Evolutionary conservation across 1,284 basidiomycete species (phyloP).

Genomic region (Lignosus rhinocerotis): DNA sequence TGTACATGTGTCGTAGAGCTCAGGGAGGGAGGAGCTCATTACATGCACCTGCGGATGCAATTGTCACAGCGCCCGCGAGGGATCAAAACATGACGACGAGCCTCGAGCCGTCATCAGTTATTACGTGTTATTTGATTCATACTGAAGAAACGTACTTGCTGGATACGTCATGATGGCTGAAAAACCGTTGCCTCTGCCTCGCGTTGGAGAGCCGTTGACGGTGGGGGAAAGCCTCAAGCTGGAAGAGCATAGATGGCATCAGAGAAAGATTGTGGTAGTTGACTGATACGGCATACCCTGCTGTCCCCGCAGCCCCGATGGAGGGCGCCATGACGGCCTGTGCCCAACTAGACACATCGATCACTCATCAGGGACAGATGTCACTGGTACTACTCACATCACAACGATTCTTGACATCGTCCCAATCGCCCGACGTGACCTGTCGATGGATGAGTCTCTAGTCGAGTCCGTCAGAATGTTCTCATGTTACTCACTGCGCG

Average conservation of each 20-base stretch:
- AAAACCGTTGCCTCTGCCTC: neutral
- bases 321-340: no score
- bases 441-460: no score
- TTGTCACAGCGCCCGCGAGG: constrained; percentile 1
- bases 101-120: neutral
- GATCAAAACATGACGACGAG: constrained; percentile 21
- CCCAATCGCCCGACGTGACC: neutral
- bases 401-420: neutral
- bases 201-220: constrained; percentile 3
- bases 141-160: neutral
- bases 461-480: no score
- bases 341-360: no score
- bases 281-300: neutral
- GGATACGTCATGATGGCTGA: neutral
- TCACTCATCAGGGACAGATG: no score
- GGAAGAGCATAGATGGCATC: neutral
- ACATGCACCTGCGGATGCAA: neutral
- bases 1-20: neutral
- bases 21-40: neutral
- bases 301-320: constrained; percentile 14
- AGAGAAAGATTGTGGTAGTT: neutral
- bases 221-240: constrained; percentile 10
- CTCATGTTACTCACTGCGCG: no score
- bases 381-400: neutral
- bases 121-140: neutral